phyloP scores from a whole-genome alignment of 257 asterid species.

The Fraxinus excelsior region DNA sequence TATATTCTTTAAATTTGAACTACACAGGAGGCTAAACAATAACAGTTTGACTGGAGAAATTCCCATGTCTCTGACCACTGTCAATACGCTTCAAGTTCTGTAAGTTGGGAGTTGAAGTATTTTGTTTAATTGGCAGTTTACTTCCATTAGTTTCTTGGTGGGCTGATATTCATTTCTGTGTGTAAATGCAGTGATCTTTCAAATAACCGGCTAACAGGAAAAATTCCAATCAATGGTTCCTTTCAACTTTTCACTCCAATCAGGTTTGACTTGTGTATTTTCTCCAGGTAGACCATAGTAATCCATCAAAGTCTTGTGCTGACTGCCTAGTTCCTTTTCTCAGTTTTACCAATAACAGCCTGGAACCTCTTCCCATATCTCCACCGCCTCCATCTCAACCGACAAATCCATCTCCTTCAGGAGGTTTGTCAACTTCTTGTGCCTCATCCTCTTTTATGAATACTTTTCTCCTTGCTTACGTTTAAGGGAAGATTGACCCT shows the following conservation, averaged over 20 bases:
- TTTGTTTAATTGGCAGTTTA: constrained; percentile 2
- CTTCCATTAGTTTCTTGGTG: not conserved
- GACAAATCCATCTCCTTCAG: constrained; percentile 38
- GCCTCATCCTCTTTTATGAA: constrained; percentile 1
- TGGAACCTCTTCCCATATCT: constrained; percentile 54
- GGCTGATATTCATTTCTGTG: constrained; percentile 21
- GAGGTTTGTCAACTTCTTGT: constrained; percentile 20
- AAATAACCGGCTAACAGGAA: constrained; percentile 62
- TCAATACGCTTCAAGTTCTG: constrained; percentile 91
- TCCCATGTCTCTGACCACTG: constrained; percentile 62
- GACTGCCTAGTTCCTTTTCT: constrained; percentile 25
- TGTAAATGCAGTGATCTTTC: constrained; percentile 83
- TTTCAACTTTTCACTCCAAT: constrained; percentile 84
- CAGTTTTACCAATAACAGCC: constrained; percentile 63
- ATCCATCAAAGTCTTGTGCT: constrained; percentile 26
- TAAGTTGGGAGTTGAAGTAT: constrained; percentile 46
- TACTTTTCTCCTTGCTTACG: not conserved
- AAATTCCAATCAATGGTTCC: constrained; percentile 81
- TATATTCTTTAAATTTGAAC: constrained; percentile 16
- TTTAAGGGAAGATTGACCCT: not conserved
- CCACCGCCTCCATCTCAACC: constrained; percentile 75
- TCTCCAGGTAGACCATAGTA: not conserved
- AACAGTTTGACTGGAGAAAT: constrained; percentile 70
- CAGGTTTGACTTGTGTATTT: constrained; percentile 56
- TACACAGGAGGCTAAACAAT: constrained; percentile 89